These are phyloP conservation scores for Porogramme epimiltina DNA, from an alignment of 1,284 basidiomycete genomes.

Conservation along the genomic window DNA sequence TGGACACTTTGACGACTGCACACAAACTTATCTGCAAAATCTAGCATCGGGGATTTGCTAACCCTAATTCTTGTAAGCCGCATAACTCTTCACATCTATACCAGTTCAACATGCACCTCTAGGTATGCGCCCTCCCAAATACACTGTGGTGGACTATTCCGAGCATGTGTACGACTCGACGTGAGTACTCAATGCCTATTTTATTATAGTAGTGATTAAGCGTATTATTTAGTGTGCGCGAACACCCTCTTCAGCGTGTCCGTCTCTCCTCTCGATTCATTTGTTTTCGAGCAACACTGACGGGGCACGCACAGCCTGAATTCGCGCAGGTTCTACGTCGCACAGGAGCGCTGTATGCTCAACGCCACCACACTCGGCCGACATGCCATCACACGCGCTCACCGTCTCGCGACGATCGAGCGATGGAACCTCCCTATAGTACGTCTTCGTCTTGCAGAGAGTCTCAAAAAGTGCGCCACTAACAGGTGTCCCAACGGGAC, in stretches of 20 bases:
- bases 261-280: not conserved
- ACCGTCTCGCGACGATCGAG: constrained; percentile 5
- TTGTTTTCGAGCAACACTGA: too few species aligned
- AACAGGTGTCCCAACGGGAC: too few species aligned
- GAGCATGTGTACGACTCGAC: not conserved
- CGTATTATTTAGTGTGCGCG: not conserved
- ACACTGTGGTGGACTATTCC: not conserved
- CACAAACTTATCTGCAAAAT: too few species aligned
- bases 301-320: not conserved
- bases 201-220: not conserved
- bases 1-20: too few species aligned
- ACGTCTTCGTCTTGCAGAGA: too few species aligned
- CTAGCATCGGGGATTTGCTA: not conserved
- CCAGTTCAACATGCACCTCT: not conserved
- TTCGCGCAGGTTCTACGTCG: not conserved
- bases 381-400: constrained; percentile 3
- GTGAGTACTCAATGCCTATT: not conserved
- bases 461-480: too few species aligned
- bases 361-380: not conserved
- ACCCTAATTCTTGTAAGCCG: constrained; percentile 2
- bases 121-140: not conserved
- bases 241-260: not conserved
- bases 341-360: not conserved
- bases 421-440: constrained; percentile 10
- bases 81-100: too few species aligned